A percentile compares a stretch with the other conserved stretches of the same genome.
These are phyloP conservation scores for Juglanconis sp. DNA, from an alignment of 2,329 filamentous ascomycete species.

Conservation along the genomic window DNA sequence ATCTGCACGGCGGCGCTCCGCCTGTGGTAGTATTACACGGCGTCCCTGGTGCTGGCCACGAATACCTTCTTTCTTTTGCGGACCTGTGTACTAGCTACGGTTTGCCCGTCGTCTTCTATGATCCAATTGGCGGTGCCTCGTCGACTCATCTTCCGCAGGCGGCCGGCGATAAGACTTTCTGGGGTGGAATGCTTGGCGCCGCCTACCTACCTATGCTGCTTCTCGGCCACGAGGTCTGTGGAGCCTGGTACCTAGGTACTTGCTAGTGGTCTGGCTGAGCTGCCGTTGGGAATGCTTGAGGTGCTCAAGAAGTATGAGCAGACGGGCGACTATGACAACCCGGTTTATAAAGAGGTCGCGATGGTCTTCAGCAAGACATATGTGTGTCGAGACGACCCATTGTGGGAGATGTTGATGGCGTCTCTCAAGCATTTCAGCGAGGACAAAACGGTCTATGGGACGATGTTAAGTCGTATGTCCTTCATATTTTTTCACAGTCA, in stretches of 20 bases:
- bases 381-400: constrained; percentile 1
- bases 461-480: constrained; percentile 3
- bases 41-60: constrained; percentile 41
- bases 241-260: constrained; percentile 27
- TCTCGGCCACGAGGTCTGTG: constrained; percentile 20
- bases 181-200: constrained; percentile 6
- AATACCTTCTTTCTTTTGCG: constrained; percentile 31
- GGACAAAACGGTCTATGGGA: neutral
- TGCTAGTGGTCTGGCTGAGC: constrained; percentile 24
- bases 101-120: constrained; percentile 50
- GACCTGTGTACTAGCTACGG: constrained; percentile 11
- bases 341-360: neutral
- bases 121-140: constrained; percentile 48
- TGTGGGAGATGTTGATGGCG: neutral
- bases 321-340: neutral
- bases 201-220: neutral
- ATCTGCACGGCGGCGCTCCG: neutral
- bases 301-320: neutral
- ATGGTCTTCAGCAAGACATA: constrained; percentile 9
- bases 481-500: neutral
- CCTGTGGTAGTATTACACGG: constrained; percentile 30
- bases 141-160: constrained; percentile 45
- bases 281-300: neutral
- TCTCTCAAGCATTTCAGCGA: neutral
- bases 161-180: constrained; percentile 21